These are phyloP conservation scores for Pyrrhoderma noxium DNA, from an alignment of 1,284 basidiomycete genomes.

Conservation along the genomic window DNA sequence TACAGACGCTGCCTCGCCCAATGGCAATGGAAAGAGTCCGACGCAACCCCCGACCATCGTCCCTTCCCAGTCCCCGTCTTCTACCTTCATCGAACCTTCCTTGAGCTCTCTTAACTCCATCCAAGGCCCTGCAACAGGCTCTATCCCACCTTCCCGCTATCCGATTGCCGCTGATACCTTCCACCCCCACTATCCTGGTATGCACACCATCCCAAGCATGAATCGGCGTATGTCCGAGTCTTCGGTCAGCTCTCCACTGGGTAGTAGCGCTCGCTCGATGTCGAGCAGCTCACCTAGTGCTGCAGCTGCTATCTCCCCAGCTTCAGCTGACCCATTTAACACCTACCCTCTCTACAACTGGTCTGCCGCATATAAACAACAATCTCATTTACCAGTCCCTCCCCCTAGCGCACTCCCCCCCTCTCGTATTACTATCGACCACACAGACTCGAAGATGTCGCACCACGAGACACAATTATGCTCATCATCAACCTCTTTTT, in stretches of 20 bases:
- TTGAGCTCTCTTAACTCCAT: constrained; percentile 35
- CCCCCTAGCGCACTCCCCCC: constrained; percentile 53
- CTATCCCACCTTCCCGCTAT: constrained; percentile 60
- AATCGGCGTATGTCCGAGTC: constrained; percentile 28
- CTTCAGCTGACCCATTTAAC: constrained; percentile 46
- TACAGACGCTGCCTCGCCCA: constrained; percentile 40
- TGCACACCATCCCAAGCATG: constrained; percentile 29
- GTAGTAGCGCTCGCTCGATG: neutral
- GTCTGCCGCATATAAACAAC: constrained; percentile 53
- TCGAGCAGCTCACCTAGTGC: constrained; percentile 15
- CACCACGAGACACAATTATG: constrained; percentile 66
- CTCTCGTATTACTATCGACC: constrained; percentile 64
- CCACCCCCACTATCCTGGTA: constrained; percentile 44
- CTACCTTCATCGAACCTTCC: constrained; percentile 46
- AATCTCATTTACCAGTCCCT: constrained; percentile 42
- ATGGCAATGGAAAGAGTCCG: constrained; percentile 41
- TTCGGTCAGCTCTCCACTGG: neutral
- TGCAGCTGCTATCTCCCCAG: constrained; percentile 22
- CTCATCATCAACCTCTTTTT: constrained; percentile 81
- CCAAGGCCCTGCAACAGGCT: constrained; percentile 25
- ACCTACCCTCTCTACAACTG: constrained; percentile 63
- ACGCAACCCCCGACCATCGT: constrained; percentile 42
- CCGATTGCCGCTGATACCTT: constrained; percentile 63
- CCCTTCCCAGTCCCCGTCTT: constrained; percentile 36
- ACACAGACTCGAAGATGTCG: constrained; percentile 66